Conservation (phyloP, 352 stramenopile genomes). For the Pilasporangium apinafurcum region DNA sequence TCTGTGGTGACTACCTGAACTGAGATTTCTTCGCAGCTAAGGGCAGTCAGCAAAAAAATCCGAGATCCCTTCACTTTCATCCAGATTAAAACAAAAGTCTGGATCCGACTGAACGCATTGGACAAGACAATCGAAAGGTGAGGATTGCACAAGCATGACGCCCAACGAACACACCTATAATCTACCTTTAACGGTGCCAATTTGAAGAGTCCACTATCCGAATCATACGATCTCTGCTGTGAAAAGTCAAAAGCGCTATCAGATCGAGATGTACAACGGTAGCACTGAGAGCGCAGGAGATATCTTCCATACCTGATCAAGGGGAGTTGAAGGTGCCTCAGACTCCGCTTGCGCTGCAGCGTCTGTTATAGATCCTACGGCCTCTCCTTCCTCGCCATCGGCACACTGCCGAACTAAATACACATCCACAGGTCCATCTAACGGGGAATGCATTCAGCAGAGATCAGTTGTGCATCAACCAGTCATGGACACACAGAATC, state of each 20-base stretch:
- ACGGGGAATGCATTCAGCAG: neutral
- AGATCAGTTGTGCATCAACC: no score
- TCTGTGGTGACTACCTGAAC: conserved; percentile 8
- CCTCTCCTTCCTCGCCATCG: conserved; percentile 26
- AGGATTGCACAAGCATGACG: neutral
- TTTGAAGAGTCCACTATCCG: conserved; percentile 79
- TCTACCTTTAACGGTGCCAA: conserved; percentile 78
- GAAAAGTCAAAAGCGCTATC: neutral
- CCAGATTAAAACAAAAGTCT: conserved; percentile 87
- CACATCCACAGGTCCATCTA: conserved; percentile 86
- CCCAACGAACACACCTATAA: neutral
- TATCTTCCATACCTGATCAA: conserved; percentile 44
- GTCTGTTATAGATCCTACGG: conserved; percentile 1
- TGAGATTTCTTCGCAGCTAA: conserved; percentile 16
- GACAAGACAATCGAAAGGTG: neutral
- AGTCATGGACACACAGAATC: neutral
- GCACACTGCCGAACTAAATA: conserved; percentile 78
- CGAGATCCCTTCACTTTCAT: conserved; percentile 82
- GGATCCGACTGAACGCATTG: conserved; percentile 51
- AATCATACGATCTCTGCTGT: conserved; percentile 72
- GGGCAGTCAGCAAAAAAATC: conserved; percentile 83
- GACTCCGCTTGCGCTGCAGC: conserved; percentile 7
- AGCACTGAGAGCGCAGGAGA: neutral
- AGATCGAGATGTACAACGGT: neutral
- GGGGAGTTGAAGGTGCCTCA: conserved; percentile 14